Percentiles rank a stretch among this genome's conserved stretches.
These are phyloP conservation scores for Claviceps fusiformis DNA, from an alignment of 2,329 filamentous ascomycete species.

Conservation along the genomic window DNA sequence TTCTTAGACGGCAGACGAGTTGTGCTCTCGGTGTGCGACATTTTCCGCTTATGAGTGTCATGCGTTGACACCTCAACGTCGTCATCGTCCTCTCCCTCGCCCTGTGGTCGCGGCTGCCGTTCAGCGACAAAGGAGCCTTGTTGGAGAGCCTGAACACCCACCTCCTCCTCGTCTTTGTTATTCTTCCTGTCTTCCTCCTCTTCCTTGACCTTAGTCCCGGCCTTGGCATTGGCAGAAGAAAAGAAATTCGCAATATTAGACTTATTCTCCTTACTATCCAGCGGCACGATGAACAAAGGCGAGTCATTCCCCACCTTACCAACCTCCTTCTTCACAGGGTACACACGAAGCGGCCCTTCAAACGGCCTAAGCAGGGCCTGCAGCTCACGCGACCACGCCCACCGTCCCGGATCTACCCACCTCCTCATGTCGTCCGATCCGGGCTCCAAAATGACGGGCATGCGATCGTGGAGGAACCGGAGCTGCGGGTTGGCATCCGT, in stretches of 20 bases:
- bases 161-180: not conserved
- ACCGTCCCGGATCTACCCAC: slow-evolving; percentile 65
- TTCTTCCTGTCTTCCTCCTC: too few species aligned
- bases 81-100: not conserved
- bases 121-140: not conserved
- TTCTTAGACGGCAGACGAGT: slow-evolving; percentile 15
- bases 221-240: slow-evolving; percentile 34
- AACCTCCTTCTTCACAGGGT: slow-evolving; percentile 76
- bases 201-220: not conserved
- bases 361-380: slow-evolving; percentile 71
- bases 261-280: slow-evolving; percentile 80
- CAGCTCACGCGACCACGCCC: slow-evolving; percentile 65
- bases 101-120: not conserved
- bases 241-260: slow-evolving; percentile 93
- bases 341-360: slow-evolving; percentile 65
- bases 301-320: slow-evolving; percentile 92
- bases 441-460: slow-evolving; percentile 84
- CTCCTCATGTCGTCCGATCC: slow-evolving; percentile 53
- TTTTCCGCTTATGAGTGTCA: slow-evolving; percentile 13
- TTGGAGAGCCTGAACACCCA: not conserved
- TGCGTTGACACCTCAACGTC: not conserved
- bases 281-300: slow-evolving; percentile 65
- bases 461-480: slow-evolving; percentile 79
- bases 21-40: slow-evolving; percentile 5
- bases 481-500: slow-evolving; percentile 74